Evolutionary conservation across 768 basidiomycete genomes (phyloP).

Genomic region (Leucocoprinus birnbaumii): DNA sequence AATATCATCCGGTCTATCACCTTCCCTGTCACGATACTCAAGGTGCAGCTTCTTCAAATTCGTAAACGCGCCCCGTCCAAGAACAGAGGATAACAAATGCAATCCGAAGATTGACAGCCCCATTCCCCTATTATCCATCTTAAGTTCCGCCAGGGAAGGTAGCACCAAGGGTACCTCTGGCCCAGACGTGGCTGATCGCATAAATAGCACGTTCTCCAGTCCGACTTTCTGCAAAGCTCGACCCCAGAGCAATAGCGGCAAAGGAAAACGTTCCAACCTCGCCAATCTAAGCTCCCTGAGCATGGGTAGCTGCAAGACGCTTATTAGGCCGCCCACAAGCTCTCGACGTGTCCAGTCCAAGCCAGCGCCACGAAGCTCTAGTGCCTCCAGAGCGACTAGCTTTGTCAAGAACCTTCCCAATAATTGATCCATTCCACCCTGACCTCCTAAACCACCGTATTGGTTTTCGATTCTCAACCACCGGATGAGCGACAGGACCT

Average conservation of each 20-base stretch:
- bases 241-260: conserved; percentile 7
- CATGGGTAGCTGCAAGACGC: conserved; percentile 1
- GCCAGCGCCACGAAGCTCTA: conserved; percentile 2
- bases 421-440: not conserved
- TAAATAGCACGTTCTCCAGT: conserved; percentile 1
- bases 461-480: conserved; percentile 4
- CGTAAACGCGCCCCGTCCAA: not conserved
- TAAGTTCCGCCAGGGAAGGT: conserved; percentile 7
- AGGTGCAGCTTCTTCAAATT: conserved; percentile 4
- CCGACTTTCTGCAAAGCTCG: conserved; percentile 4
- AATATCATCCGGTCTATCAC: conserved; percentile 2
- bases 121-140: conserved; percentile 8
- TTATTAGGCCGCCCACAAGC: conserved; percentile 5
- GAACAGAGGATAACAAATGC: conserved; percentile 4
- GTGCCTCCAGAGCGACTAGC: conserved; percentile 1
- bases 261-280: conserved; percentile 3
- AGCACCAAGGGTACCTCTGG: not conserved
- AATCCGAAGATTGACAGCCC: not conserved
- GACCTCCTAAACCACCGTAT: not conserved
- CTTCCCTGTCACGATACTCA: conserved; percentile 1
- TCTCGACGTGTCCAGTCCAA: conserved; percentile 1
- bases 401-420: conserved; percentile 5
- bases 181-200: not conserved
- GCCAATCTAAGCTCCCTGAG: conserved; percentile 6
- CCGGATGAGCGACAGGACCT: not conserved